Conservation (phyloP, 2,329 filamentous ascomycete genomes). For the Cladosporium sphaerospermum region DNA sequence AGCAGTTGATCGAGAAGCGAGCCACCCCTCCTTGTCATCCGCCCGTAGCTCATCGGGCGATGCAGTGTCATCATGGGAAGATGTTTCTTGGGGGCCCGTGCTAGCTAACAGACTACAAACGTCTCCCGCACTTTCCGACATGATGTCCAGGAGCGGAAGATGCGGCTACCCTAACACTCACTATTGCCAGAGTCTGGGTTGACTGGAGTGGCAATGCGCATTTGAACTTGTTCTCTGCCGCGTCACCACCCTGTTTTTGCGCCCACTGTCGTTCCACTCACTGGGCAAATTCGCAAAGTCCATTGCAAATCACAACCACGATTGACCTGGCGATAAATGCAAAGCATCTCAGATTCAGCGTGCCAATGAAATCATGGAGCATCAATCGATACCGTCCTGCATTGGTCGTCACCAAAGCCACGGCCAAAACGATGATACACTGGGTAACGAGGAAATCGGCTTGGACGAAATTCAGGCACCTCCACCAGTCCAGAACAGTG, state of each 20-base stretch:
- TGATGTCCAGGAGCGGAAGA: too few relatives aligned
- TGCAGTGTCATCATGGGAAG: too few relatives aligned
- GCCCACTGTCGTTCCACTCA: neutral
- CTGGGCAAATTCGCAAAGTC: neutral
- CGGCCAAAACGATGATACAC: neutral
- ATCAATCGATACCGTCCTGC: neutral
- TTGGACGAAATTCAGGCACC: constrained; percentile 17
- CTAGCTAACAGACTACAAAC: too few relatives aligned
- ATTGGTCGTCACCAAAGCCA: neutral
- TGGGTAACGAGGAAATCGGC: constrained; percentile 1
- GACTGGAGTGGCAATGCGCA: too few relatives aligned
- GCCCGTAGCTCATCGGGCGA: too few relatives aligned
- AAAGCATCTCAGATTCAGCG: too few relatives aligned
- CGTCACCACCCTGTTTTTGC: neutral
- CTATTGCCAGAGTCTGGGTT: too few relatives aligned
- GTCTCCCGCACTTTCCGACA: too few relatives aligned
- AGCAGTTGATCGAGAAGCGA: too few relatives aligned
- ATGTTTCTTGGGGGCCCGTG: too few relatives aligned
- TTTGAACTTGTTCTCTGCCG: neutral
- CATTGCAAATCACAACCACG: neutral
- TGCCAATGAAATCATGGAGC: neutral
- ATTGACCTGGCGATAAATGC: neutral
- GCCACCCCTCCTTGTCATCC: too few relatives aligned
- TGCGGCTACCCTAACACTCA: too few relatives aligned
- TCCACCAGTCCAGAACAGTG: constrained; percentile 16